Evolutionary conservation across 148 eudicot genomes (phyloP).

Genomic region (Talinum fruticosum): DNA sequence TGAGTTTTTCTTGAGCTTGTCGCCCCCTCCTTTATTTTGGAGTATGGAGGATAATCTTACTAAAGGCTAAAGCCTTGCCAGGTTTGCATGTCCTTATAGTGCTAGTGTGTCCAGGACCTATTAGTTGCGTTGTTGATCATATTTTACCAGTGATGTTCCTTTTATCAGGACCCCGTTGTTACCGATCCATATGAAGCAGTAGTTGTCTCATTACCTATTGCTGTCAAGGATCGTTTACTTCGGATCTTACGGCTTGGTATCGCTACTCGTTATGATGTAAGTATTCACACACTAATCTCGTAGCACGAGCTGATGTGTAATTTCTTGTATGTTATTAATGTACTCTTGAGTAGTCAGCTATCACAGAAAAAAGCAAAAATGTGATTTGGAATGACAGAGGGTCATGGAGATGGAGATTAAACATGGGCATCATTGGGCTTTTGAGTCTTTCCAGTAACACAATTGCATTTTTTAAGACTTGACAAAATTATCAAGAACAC

Average conservation of each 20-base stretch:
- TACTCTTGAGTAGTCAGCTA: background rate
- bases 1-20: too few relatives aligned
- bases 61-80: background rate
- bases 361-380: background rate
- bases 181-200: slow-evolving; percentile 71
- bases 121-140: background rate
- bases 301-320: background rate
- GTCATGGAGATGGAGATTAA: too few relatives aligned
- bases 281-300: slow-evolving; percentile 14
- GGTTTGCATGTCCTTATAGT: background rate
- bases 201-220: slow-evolving; percentile 47
- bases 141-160: background rate
- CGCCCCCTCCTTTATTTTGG: too few relatives aligned
- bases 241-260: slow-evolving; percentile 69
- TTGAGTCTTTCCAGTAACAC: background rate
- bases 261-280: slow-evolving; percentile 72
- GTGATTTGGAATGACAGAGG: too few relatives aligned
- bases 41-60: too few relatives aligned
- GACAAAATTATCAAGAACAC: background rate
- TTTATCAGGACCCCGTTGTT: slow-evolving; percentile 41
- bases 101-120: background rate
- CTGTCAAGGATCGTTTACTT: slow-evolving; percentile 66
- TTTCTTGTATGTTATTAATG: background rate
- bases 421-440: background rate
- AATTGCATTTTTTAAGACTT: too few relatives aligned